Conservation (phyloP, 805 yeast genomes). For the Peterozyma toletana region DNA sequence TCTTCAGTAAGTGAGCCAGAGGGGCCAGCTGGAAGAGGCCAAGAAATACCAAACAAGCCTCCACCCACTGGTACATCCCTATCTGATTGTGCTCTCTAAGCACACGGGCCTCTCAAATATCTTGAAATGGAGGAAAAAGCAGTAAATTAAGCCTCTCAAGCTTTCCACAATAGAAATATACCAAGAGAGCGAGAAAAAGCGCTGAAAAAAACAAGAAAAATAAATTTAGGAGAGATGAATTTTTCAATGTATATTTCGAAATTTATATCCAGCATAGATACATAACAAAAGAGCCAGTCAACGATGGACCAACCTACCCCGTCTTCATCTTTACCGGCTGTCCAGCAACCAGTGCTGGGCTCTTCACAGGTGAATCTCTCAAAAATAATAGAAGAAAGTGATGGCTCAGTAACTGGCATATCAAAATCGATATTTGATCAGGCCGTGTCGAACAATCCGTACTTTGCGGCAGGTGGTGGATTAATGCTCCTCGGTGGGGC, state of each 20-base stretch:
- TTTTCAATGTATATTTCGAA: background rate
- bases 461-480: conserved; percentile 98
- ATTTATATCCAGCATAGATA: too few species aligned
- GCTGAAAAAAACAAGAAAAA: background rate
- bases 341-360: background rate
- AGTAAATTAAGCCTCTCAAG: too few species aligned
- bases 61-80: too few species aligned
- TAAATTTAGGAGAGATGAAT: background rate
- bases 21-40: too few species aligned
- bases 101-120: too few species aligned
- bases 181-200: background rate
- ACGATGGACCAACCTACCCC: background rate
- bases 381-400: conserved; percentile 20
- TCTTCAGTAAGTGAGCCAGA: too few species aligned
- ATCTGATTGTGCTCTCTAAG: too few species aligned
- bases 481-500: conserved; percentile 92
- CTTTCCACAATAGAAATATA: too few species aligned
- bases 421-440: conserved; percentile 36
- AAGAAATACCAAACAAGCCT: too few species aligned
- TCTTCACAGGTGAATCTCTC: conserved; percentile 21
- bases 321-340: background rate
- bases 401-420: conserved; percentile 29
- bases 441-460: conserved; percentile 71
- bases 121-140: too few species aligned
- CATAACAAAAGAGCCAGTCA: background rate